Percentiles rank a stretch among this genome's conserved stretches.
Evolutionary conservation across 345 rosid species (phyloP).

Genomic region (Lepidium didymum): DNA sequence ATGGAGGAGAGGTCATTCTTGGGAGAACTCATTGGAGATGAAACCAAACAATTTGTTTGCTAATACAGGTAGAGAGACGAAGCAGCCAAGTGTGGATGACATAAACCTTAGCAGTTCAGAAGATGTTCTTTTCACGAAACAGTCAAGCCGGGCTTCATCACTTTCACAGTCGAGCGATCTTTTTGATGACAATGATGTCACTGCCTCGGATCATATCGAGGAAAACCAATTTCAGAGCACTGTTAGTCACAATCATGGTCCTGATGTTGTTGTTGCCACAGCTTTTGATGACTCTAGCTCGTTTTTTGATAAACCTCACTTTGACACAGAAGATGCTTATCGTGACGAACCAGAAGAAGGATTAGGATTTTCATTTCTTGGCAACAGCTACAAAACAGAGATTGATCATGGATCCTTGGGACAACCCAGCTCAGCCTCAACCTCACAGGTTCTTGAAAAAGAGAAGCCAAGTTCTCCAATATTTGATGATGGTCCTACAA

Average conservation of each 20-base stretch:
- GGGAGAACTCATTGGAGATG: constrained; percentile 33
- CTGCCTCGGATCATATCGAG: constrained; percentile 23
- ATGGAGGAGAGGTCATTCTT: constrained; percentile 37
- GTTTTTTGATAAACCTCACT: constrained; percentile 39
- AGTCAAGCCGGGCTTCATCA: constrained; percentile 35
- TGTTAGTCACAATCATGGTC: constrained; percentile 6
- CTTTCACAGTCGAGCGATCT: constrained; percentile 33
- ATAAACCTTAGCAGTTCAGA: constrained; percentile 25
- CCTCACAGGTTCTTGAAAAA: constrained; percentile 25
- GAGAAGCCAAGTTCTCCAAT: constrained; percentile 27
- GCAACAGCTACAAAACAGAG: constrained; percentile 26
- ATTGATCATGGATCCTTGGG: constrained; percentile 17
- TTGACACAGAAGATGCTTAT: constrained; percentile 35
- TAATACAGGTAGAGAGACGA: constrained; percentile 23
- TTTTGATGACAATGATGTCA: constrained; percentile 29
- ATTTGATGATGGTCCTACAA: constrained; percentile 35
- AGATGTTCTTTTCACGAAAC: constrained; percentile 27
- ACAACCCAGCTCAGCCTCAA: constrained; percentile 28
- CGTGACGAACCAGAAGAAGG: constrained; percentile 18
- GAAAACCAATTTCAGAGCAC: constrained; percentile 21
- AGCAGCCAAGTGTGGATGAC: constrained; percentile 36
- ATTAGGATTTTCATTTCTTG: constrained; percentile 32
- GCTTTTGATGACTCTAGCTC: constrained; percentile 65
- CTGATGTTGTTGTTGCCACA: constrained; percentile 28
- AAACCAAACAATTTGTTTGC: constrained; percentile 23